These are phyloP conservation scores for Rhizopogon roseolus DNA, from an alignment of 768 basidiomycete genomes.

Conservation along the genomic window DNA sequence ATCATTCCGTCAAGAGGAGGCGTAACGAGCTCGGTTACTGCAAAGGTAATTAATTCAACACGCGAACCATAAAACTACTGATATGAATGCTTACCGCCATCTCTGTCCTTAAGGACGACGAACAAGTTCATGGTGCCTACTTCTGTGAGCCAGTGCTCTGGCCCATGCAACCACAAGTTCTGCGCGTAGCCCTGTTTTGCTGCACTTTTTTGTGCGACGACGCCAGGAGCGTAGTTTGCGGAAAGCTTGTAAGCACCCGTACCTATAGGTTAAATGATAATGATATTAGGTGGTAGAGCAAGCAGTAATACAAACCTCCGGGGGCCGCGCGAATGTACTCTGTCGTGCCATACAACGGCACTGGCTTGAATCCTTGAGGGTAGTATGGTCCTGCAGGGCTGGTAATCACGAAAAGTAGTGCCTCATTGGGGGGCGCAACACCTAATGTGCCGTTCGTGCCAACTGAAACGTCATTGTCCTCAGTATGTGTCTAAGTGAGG, in stretches of 20 bases:
- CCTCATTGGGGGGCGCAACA: slow-evolving; percentile 60
- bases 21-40: slow-evolving; percentile 56
- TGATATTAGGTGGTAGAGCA: neutral
- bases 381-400: slow-evolving; percentile 76
- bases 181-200: slow-evolving; percentile 76
- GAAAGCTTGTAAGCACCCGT: slow-evolving; percentile 88
- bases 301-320: slow-evolving; percentile 48
- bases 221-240: slow-evolving; percentile 84
- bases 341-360: slow-evolving; percentile 80
- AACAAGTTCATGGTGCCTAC: slow-evolving; percentile 96
- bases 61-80: neutral
- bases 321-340: slow-evolving; percentile 82
- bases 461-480: slow-evolving; percentile 39
- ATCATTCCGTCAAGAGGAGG: slow-evolving; percentile 64
- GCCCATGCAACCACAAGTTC: slow-evolving; percentile 86
- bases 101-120: slow-evolving; percentile 65
- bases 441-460: slow-evolving; percentile 52
- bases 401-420: slow-evolving; percentile 61
- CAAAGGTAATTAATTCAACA: neutral
- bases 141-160: slow-evolving; percentile 46
- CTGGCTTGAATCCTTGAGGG: slow-evolving; percentile 84
- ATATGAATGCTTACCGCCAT: slow-evolving; percentile 46
- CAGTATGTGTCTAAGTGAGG: slow-evolving; percentile 1
- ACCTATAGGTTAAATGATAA: slow-evolving; percentile 32
- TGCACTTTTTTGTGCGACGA: slow-evolving; percentile 79